Evolutionary conservation across 2,329 filamentous ascomycete species (phyloP), one percentile per base, ranked within the genome.

Genomic region (Myriangium duriaei): DNA sequence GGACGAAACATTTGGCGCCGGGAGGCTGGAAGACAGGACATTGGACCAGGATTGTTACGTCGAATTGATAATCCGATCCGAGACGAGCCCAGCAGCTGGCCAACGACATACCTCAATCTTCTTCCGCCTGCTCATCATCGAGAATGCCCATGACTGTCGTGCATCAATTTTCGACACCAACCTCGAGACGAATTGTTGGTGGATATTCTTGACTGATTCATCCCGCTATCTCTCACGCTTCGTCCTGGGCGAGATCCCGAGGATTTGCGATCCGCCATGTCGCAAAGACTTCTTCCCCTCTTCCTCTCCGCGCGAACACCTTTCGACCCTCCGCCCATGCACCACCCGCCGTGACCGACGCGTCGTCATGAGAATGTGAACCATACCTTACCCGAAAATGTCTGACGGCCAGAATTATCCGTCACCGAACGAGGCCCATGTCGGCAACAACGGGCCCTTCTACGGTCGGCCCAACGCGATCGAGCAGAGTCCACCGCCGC

Each of bases 341-440:
- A 26, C 21, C 21, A n/a, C 21, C 21, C 21, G 21, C 21, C 21
- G 21, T 26, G 21, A 26, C 21, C 7, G n/a, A 7, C 21, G 21
- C 21, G 21, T n/a, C n/a, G 21, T 26, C n/a, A 26, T 26, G 21
- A 26, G 21, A 7, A 36, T 28, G 15, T 13, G 17, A n/a, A n/a
- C 17, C 11, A 13, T 12, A 3, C 17, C 24, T 37, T 12, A n/a
- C 29, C 32, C 21, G 7, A 35, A 11, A 7, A 41, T 43, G 38
- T 18, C 33, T 30, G 34, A 35, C 11, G 35, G 29, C 12, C 40
- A 40, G 17, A 41, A 31, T 26, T 45, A 45, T 31, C 43, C 43
- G 11, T 43, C 41, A 12, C 43, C 43, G 4, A 37, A 34, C 11
- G 21, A 32, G n/a, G 37, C 32, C 14, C 18, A 30, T 12, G 19